Percentiles rank a stretch among this genome's conserved stretches.
Conservation (phyloP, 306 rosid species). For the Vigna radiata region DNA sequence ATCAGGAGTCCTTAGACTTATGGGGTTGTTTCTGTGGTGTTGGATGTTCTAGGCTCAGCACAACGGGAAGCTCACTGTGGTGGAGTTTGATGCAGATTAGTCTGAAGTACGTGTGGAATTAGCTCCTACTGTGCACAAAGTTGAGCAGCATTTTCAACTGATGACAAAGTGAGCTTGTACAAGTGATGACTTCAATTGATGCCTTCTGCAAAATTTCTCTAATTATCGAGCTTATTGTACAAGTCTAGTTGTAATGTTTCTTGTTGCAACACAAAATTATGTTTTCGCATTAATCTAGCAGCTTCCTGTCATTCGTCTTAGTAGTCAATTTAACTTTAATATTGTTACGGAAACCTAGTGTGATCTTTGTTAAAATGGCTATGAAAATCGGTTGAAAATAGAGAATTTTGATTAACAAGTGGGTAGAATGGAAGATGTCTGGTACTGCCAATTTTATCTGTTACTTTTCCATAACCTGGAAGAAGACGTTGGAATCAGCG, state of each 20-base stretch:
- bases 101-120: slow-evolving; percentile 81
- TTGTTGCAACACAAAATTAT: not conserved
- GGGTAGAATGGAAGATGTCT: slow-evolving; percentile 1
- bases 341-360: not conserved
- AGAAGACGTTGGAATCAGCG: not conserved
- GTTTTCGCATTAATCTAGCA: not conserved
- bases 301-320: not conserved
- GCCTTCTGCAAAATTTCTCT: not conserved
- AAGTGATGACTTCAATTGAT: slow-evolving; percentile 54
- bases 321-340: not conserved
- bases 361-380: not conserved
- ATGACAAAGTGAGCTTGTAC: slow-evolving; percentile 69
- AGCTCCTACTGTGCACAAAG: slow-evolving; percentile 75
- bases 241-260: not conserved
- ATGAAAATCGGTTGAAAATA: not conserved
- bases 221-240: not conserved
- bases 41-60: slow-evolving; percentile 62
- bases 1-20: not conserved
- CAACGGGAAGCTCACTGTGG: slow-evolving; percentile 80
- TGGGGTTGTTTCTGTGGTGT: slow-evolving; percentile 14
- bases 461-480: not conserved
- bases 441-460: not conserved
- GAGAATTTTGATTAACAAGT: slow-evolving; percentile 8
- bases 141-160: slow-evolving; percentile 76
- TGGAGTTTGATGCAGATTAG: slow-evolving; percentile 86